phyloP scores from a whole-genome alignment of 2,329 filamentous ascomycete genomes.

The Sporothrix brasiliensis region DNA sequence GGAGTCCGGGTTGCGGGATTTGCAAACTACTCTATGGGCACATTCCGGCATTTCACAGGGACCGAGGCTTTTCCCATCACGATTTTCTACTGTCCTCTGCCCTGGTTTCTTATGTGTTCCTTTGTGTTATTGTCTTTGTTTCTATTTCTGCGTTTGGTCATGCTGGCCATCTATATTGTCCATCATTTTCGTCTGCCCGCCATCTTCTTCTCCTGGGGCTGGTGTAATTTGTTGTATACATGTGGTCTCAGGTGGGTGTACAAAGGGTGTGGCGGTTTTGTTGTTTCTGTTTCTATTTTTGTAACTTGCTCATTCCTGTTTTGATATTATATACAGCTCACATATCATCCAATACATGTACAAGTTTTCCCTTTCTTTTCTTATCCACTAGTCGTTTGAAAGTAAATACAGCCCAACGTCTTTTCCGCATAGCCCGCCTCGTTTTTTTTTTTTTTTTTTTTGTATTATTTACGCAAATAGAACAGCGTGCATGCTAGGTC shows the following conservation, averaged over 20 bases:
- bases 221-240: background rate
- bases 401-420: background rate
- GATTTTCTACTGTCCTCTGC: constrained; percentile 8
- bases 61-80: background rate
- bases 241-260: background rate
- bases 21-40: background rate
- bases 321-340: background rate
- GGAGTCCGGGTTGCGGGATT: background rate
- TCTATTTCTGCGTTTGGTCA: background rate
- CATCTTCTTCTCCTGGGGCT: background rate
- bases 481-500: no score
- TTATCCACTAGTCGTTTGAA: background rate
- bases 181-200: background rate
- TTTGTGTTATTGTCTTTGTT: background rate
- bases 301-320: background rate
- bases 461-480: background rate
- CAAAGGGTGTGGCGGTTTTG: background rate
- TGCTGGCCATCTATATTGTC: constrained; percentile 7
- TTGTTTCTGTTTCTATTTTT: constrained; percentile 1
- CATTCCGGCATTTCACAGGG: background rate
- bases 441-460: background rate
- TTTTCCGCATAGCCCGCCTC: background rate
- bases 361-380: background rate
- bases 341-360: background rate
- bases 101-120: constrained; percentile 6